phyloP scores from a whole-genome alignment of 441 rosid species.

The Arabidopsis hybrid region DNA sequence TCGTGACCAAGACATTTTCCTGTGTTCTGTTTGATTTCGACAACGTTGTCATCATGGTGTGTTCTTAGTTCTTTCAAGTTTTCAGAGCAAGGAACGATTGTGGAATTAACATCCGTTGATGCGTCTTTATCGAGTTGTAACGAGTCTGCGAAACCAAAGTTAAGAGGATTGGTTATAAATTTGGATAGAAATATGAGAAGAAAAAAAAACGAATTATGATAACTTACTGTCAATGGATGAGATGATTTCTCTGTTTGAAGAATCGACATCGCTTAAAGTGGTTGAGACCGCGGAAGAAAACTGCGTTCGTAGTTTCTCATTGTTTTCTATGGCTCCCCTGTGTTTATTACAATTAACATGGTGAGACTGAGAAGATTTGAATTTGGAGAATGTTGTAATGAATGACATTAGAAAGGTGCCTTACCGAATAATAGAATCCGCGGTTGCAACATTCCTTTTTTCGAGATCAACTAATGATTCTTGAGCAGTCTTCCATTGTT shows the following conservation, averaged over 20 bases:
- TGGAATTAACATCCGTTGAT: conserved; percentile 72
- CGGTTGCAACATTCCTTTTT: conserved; percentile 71
- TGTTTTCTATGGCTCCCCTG: conserved; percentile 84
- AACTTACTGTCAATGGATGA: conserved; percentile 82
- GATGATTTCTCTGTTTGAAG: conserved; percentile 61
- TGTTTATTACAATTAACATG: background rate
- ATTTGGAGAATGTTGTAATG: background rate
- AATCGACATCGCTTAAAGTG: conserved; percentile 62
- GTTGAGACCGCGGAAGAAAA: conserved; percentile 78
- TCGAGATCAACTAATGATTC: conserved; percentile 82
- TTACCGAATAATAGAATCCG: conserved; percentile 84
- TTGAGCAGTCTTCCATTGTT: conserved; percentile 88
- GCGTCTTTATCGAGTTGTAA: conserved; percentile 91
- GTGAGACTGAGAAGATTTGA: too few relatives aligned
- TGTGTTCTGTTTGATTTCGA: conserved; percentile 77
- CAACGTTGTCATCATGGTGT: conserved; percentile 75
- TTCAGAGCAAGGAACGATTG: conserved; percentile 72
- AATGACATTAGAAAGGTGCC: background rate
- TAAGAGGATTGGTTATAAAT: background rate
- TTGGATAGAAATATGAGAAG: background rate
- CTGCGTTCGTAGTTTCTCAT: conserved; percentile 59
- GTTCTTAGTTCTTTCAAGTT: conserved; percentile 78
- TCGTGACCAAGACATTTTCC: conserved; percentile 85
- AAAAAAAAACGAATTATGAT: background rate
- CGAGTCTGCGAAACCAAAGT: conserved; percentile 61